Conservation (phyloP, 805 yeast species). For the Spencermartinsiella europaea region DNA sequence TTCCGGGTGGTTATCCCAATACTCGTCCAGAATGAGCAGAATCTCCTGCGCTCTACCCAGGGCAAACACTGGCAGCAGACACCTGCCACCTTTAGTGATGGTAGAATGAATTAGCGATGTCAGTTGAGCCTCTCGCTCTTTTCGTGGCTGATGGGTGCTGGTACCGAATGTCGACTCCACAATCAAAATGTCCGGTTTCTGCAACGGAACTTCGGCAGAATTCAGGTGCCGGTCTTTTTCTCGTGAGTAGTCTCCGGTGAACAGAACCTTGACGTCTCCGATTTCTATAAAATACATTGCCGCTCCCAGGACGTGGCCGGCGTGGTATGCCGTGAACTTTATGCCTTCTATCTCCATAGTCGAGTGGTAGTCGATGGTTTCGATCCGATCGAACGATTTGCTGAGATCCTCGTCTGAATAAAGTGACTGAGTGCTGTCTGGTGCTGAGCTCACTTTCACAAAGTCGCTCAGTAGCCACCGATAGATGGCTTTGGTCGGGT, state of each 20-base stretch:
- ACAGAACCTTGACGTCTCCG: constrained; percentile 81
- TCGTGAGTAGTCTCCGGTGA: constrained; percentile 96
- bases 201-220: constrained; percentile 84
- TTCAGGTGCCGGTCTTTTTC: constrained; percentile 94
- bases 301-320: constrained; percentile 99
- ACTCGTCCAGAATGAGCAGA: constrained; percentile 84
- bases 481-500: constrained; percentile 96
- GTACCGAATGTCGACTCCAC: constrained; percentile 98
- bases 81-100: constrained; percentile 81
- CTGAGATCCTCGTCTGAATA: constrained; percentile 89
- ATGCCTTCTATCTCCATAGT: constrained; percentile 93
- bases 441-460: constrained; percentile 71
- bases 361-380: constrained; percentile 92
- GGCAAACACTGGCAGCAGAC: constrained; percentile 90
- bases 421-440: constrained; percentile 37
- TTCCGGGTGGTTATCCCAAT: constrained; percentile 83
- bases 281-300: constrained; percentile 96
- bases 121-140: constrained; percentile 75
- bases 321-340: constrained; percentile 95
- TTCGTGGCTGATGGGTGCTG: constrained; percentile 89
- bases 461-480: constrained; percentile 94
- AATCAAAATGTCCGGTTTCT: constrained; percentile 80
- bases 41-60: constrained; percentile 96
- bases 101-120: constrained; percentile 82
- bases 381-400: constrained; percentile 83